phyloP scores from a whole-genome alignment of 1,284 basidiomycete species.

The Amylostereum chailletii region DNA sequence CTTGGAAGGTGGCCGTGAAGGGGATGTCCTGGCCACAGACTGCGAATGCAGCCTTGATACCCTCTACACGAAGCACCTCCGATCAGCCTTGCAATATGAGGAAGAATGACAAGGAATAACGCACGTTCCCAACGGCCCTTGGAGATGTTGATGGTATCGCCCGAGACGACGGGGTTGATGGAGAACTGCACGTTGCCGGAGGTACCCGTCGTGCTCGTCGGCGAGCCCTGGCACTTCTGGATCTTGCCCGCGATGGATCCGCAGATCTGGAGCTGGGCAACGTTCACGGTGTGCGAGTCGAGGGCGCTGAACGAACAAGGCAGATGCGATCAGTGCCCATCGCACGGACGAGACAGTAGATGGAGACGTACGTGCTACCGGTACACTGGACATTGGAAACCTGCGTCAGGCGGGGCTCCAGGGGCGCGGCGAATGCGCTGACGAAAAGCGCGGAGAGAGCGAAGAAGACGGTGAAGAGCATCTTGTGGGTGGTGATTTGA shows the following conservation, averaged over 20 bases:
- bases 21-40: constrained; percentile 21
- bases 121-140: constrained; percentile 26
- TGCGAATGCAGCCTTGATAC: constrained; percentile 22
- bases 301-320: constrained; percentile 13
- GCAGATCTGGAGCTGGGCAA: constrained; percentile 24
- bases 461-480: constrained; percentile 8
- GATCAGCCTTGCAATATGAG: neutral
- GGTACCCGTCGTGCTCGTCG: constrained; percentile 20
- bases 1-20: constrained; percentile 22
- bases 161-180: constrained; percentile 19
- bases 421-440: constrained; percentile 17
- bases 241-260: constrained; percentile 23
- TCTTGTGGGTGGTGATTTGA: constrained; percentile 2
- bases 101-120: neutral
- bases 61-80: constrained; percentile 10
- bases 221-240: constrained; percentile 22
- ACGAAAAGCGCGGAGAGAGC: constrained; percentile 10
- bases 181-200: constrained; percentile 20
- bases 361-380: constrained; percentile 8
- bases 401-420: constrained; percentile 15
- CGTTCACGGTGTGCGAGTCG: constrained; percentile 23
- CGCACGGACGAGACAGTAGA: neutral
- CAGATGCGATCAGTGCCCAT: neutral
- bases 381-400: constrained; percentile 18
- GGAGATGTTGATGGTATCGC: constrained; percentile 23